Evolutionary conservation across 768 basidiomycete species (phyloP).

Genomic region (Pleurotus tuber-regium): DNA sequence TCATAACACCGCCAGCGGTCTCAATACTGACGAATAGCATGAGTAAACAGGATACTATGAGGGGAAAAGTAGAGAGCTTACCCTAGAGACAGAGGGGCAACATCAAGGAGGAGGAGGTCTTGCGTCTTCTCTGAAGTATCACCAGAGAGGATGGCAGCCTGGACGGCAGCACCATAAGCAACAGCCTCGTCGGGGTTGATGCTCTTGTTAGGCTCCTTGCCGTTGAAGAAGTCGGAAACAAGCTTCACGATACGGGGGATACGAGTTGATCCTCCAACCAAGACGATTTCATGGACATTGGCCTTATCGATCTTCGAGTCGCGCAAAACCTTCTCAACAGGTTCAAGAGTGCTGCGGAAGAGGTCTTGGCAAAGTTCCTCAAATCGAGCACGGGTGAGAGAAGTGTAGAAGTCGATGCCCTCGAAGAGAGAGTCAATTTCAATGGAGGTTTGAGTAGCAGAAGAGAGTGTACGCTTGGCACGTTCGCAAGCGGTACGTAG

Average conservation of each 20-base stretch:
- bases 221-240: conserved; percentile 98
- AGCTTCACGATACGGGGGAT: conserved; percentile 99
- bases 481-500: conserved; percentile 98
- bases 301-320: conserved; percentile 98
- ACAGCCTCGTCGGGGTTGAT: conserved; percentile 99
- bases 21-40: conserved; percentile 76
- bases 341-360: conserved; percentile 90
- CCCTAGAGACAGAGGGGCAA: conserved; percentile 96
- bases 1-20: conserved; percentile 99
- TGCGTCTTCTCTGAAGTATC: conserved; percentile 99
- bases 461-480: conserved; percentile 97
- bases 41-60: conserved; percentile 26
- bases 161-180: conserved; percentile 99
- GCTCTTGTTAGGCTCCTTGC: conserved; percentile 98
- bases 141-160: conserved; percentile 97
- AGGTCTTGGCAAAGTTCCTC: conserved; percentile 95
- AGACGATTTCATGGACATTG: conserved; percentile 94
- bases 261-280: conserved; percentile 99
- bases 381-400: conserved; percentile 96
- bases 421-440: conserved; percentile 98
- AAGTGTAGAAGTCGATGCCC: conserved; percentile 98
- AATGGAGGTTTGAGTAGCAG: conserved; percentile 93
- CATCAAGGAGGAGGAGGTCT: conserved; percentile 97
- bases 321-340: conserved; percentile 96
- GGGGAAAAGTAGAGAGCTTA: conserved; percentile 28